Evolutionary conservation across 345 rosid genomes (phyloP), one percentile per base, ranked within the genome.

Genomic region (Eutrema yunnanense): DNA sequence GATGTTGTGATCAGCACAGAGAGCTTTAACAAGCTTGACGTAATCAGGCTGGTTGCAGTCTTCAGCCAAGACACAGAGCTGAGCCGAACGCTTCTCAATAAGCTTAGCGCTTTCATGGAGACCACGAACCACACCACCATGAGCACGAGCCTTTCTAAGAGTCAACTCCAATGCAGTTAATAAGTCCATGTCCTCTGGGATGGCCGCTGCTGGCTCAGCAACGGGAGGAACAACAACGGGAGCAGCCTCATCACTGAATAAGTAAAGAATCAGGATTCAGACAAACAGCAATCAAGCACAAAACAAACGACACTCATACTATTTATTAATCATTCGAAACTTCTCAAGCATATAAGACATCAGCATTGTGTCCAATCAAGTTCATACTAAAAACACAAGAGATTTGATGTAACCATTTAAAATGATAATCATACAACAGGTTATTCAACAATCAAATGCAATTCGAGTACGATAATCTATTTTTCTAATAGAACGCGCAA

Each of bases 31-130:
- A 37, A 89, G 80, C 78, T 92, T 89, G 49, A 87, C 77, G 54
- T 92, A 92, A 67, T 89, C 96, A 67, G 97, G 92, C 64, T 89
- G 96, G 79, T 89, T 74, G 59, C 97, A 92, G 72, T 89, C 96
- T 76, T 92, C 96, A 16, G 97, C 96, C 83, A 92, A 56, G 8
- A 92, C 86, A 75, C 88, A 83, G 6, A 92, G 88, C 85, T 82
- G 87, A 13, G 88, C 92, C 1, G 76, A 83, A 60, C 86, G 87
- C 86, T 89, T 89, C 82, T 92, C 97, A 19, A 92, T 81, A 48
- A 84, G 86, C 80, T 92, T 92, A 8, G 96, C 89, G 19, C 87
- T 78, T 69, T 90, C 95, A 27, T 87, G 95, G 37, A 92, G 89
- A 38, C 97, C 97, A 13, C 87, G 85, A 2, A 80, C 67, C 40